These are phyloP conservation scores for Phytopythium montanum DNA, from an alignment of 352 stramenopile genomes.

Conservation along the genomic window DNA sequence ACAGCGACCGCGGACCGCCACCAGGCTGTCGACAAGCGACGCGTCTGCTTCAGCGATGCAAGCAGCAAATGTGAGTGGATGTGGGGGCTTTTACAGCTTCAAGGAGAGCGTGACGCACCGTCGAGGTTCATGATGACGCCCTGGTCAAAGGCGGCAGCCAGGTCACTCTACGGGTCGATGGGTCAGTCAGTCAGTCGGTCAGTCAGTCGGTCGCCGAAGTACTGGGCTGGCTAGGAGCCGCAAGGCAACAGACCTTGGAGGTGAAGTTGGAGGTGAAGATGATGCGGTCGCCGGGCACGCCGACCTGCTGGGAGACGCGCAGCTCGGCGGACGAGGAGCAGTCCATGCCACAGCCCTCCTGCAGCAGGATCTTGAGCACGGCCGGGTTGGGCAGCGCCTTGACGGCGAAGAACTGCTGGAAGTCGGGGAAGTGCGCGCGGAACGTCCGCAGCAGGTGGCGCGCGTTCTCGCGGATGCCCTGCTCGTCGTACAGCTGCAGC, in stretches of 20 bases:
- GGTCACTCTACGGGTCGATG: slow-evolving; percentile 34
- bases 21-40: slow-evolving; percentile 77
- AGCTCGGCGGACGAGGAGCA: slow-evolving; percentile 86
- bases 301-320: slow-evolving; percentile 70
- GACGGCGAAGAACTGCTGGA: slow-evolving; percentile 88
- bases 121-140: slow-evolving; percentile 89
- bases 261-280: slow-evolving; percentile 93
- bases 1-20: slow-evolving; percentile 60
- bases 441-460: slow-evolving; percentile 67
- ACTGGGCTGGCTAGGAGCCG: too few relatives aligned
- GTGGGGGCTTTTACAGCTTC: too few relatives aligned
- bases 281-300: slow-evolving; percentile 67
- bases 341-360: slow-evolving; percentile 88
- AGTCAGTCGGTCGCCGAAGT: too few relatives aligned
- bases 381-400: slow-evolving; percentile 89
- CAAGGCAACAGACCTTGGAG: slow-evolving; percentile 30
- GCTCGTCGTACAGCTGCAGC: slow-evolving; percentile 88
- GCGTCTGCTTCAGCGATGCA: slow-evolving; percentile 40
- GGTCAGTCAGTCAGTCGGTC: too few relatives aligned
- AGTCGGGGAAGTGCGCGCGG: slow-evolving; percentile 71
- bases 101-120: slow-evolving; percentile 12
- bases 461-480: slow-evolving; percentile 80
- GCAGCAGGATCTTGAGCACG: slow-evolving; percentile 77
- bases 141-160: slow-evolving; percentile 70
- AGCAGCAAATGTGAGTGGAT: too few relatives aligned